Conservation (phyloP, 805 yeast species). For the Metschnikowia amazonensis region DNA sequence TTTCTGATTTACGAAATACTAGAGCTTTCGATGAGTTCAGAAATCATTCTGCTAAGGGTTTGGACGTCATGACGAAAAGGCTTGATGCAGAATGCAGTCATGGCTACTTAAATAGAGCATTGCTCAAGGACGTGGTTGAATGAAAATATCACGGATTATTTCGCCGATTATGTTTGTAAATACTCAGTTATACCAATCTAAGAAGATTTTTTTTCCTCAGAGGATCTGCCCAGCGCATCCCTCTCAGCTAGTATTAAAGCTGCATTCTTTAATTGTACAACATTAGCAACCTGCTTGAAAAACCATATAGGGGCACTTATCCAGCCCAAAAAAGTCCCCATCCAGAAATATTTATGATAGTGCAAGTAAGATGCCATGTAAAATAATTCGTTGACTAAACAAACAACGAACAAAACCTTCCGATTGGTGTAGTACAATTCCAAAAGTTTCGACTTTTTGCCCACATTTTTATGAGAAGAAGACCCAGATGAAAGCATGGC, state of each 20-base stretch:
- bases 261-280: constrained; percentile 84
- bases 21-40: constrained; percentile 13
- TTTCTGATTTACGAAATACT: constrained; percentile 6
- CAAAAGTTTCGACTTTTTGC: constrained; percentile 66
- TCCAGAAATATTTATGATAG: constrained; percentile 58
- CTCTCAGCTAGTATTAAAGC: constrained; percentile 71
- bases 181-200: not conserved
- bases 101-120: constrained; percentile 8
- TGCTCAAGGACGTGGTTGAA: not conserved
- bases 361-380: constrained; percentile 84
- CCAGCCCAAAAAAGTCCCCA: constrained; percentile 56
- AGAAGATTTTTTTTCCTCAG: constrained; percentile 10
- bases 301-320: constrained; percentile 80
- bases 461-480: constrained; percentile 78
- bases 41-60: constrained; percentile 14
- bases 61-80: constrained; percentile 12
- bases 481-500: constrained; percentile 82
- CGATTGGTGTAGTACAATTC: constrained; percentile 85
- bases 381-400: constrained; percentile 91
- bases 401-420: constrained; percentile 76
- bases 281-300: constrained; percentile 86
- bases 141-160: not conserved
- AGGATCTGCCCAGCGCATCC: constrained; percentile 57
- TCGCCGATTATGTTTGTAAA: not conserved
- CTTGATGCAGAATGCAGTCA: constrained; percentile 10